These are phyloP conservation scores for Linum usitatissimum DNA, from an alignment of 345 rosid genomes.

Conservation along the genomic window DNA sequence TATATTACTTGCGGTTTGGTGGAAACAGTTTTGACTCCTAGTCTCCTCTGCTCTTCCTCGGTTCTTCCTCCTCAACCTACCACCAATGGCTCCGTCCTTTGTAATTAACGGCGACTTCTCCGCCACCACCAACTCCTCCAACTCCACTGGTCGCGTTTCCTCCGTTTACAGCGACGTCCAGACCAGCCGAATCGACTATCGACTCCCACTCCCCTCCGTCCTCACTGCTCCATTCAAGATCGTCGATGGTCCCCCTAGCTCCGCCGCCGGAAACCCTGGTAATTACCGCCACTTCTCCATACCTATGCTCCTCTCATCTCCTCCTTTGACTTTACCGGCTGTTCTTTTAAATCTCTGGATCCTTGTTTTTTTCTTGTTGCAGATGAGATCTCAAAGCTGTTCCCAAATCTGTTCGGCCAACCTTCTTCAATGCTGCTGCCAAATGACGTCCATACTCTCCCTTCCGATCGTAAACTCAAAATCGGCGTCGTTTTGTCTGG, in stretches of 20 bases:
- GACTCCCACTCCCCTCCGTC: conserved; percentile 77
- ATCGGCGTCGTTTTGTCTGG: conserved; percentile 94
- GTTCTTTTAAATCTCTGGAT: not conserved
- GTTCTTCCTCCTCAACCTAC: not conserved
- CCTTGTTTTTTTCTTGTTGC: not conserved
- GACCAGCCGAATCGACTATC: conserved; percentile 57
- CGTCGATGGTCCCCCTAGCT: conserved; percentile 81
- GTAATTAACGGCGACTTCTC: conserved; percentile 29
- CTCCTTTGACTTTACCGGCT: conserved; percentile 2
- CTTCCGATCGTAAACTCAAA: conserved; percentile 47
- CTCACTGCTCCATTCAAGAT: conserved; percentile 49
- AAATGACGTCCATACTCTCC: conserved; percentile 18
- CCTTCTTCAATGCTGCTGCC: conserved; percentile 67
- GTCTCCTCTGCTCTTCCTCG: not conserved
- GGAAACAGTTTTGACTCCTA: too few relatives aligned
- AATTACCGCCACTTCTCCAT: not conserved
- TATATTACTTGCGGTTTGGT: too few relatives aligned
- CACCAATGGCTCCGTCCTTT: conserved; percentile 52
- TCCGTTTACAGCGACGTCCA: conserved; percentile 87
- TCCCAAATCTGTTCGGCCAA: conserved; percentile 79
- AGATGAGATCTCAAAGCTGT: conserved; percentile 89
- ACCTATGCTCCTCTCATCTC: not conserved
- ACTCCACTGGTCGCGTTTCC: conserved; percentile 41
- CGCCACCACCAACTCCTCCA: conserved; percentile 23
- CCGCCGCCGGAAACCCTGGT: conserved; percentile 97